These are phyloP conservation scores for Hymenoscyphus repandus DNA, from an alignment of 2,329 filamentous ascomycete species.

Conservation along the genomic window DNA sequence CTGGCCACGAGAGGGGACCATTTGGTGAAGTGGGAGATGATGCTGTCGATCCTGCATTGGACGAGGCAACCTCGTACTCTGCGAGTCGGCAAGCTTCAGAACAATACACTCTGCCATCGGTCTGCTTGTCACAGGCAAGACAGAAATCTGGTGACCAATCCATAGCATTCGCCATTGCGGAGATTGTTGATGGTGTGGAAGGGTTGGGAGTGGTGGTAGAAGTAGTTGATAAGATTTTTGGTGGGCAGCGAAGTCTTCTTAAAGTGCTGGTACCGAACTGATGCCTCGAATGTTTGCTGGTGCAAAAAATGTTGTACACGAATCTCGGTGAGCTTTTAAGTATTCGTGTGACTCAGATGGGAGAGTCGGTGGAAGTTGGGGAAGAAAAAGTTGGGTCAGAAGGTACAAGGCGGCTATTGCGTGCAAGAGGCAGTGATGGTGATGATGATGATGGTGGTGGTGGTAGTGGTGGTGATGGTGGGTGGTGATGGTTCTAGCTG, in stretches of 20 bases:
- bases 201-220: neutral
- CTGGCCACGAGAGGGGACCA: constrained; percentile 44
- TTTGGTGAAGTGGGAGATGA: constrained; percentile 49
- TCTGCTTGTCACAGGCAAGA: constrained; percentile 88
- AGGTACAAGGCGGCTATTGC: constrained; percentile 12
- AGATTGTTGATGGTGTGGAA: constrained; percentile 10
- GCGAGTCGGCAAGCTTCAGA: constrained; percentile 85
- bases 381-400: constrained; percentile 9
- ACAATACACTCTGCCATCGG: constrained; percentile 78
- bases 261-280: constrained; percentile 9
- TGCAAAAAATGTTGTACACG: constrained; percentile 17
- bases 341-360: constrained; percentile 29
- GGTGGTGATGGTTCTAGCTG: constrained; percentile 1
- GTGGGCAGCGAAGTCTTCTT: constrained; percentile 5
- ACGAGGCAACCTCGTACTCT: constrained; percentile 71
- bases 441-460: constrained; percentile 16
- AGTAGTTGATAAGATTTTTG: constrained; percentile 3
- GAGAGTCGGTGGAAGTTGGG: constrained; percentile 23
- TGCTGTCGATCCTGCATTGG: constrained; percentile 49
- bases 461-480: constrained; percentile 14
- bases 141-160: constrained; percentile 87
- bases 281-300: constrained; percentile 9
- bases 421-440: constrained; percentile 9
- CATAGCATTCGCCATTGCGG: constrained; percentile 31
- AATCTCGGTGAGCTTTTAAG: constrained; percentile 21